Base-by-base conservation (phyloP, 2,329 filamentous ascomycete species). In the Mollisiaceae sp. region DNA sequence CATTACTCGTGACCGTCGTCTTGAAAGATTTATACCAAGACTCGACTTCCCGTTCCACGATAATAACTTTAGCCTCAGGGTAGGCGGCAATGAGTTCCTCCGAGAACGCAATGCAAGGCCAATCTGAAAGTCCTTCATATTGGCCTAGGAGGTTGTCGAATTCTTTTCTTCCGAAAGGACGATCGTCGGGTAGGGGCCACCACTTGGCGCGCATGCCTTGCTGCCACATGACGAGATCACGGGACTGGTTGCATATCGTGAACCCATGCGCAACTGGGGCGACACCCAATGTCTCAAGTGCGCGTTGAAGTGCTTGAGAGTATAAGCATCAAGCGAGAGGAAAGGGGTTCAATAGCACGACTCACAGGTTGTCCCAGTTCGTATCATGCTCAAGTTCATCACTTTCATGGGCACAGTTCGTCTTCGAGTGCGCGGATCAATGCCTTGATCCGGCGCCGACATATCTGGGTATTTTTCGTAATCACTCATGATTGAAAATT, bases 311-410 rank as follows among this genome's bases (percentile, higher is more conserved):
- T 52, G 47, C 47, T 52, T 12, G 47, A 27, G 12, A 32, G n/a
- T 52, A 15, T 52, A 3, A 52, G 24, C 12, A 32, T 18, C 2
- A 3, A 15, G 6, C 32, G 3, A n/a, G 1, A 11, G 24, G 8
- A 15, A 20, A 4, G 50, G n/a, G 22, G 8, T 18, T 27, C 3
- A 11, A 22, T 6, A 3, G 41, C 11, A 24, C 22, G n/a, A 9
- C 45, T 54, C 32, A 54, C 50, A 54, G 2, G 50, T 54, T 54
- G 50, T 54, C 32, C 50, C 50, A 18, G 50, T 54, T 54, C 24
- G 50, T 54, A 54, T n/a, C 50, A 54, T 54, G 50, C 50, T 54
- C 18, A 54, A n/a, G 24, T 54, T 54, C 50, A 54, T 32, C 22
- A 54, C 50, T 54, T 32, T 54, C 50, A 54, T 54, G 27, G 24